Conservation (phyloP, 1,284 basidiomycete genomes). For the Taiwanofungus camphoratus region DNA sequence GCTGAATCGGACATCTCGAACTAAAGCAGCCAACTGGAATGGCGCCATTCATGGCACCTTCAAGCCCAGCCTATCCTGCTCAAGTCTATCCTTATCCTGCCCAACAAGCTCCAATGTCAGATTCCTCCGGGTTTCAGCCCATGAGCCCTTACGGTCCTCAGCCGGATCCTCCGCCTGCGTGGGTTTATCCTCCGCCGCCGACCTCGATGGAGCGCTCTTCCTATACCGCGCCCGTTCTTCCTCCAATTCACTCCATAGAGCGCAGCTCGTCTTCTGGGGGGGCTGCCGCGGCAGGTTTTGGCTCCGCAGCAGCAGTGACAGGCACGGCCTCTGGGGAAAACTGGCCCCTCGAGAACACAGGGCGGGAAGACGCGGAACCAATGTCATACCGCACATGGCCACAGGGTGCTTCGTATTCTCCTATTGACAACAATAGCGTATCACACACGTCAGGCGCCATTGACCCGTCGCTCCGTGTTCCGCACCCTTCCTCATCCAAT, state of each 20-base stretch:
- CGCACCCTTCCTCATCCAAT: constrained; percentile 18
- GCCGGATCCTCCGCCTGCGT: constrained; percentile 32
- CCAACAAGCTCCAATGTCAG: constrained; percentile 28
- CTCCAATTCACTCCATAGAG: constrained; percentile 16
- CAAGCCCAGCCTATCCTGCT: constrained; percentile 33
- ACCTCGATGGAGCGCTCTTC: constrained; percentile 44
- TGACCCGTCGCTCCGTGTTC: constrained; percentile 29
- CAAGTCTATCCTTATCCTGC: constrained; percentile 37
- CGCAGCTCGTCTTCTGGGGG: constrained; percentile 19
- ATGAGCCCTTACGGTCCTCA: constrained; percentile 21
- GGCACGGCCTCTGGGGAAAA: constrained; percentile 17
- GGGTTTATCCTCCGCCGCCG: constrained; percentile 46
- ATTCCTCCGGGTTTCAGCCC: constrained; percentile 28
- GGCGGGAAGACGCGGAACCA: constrained; percentile 29
- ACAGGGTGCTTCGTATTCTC: constrained; percentile 29
- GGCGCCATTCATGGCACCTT: constrained; percentile 33
- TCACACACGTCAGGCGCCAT: constrained; percentile 20
- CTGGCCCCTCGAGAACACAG: constrained; percentile 25
- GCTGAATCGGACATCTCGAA: constrained; percentile 4
- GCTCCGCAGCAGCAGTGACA: constrained; percentile 17
- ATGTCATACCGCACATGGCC: constrained; percentile 36
- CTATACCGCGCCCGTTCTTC: constrained; percentile 38
- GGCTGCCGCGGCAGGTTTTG: constrained; percentile 17
- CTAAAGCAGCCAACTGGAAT: constrained; percentile 26
- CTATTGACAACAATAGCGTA: constrained; percentile 23